Base-by-base conservation (phyloP, 139 green algal species). In the Volvox reticuliferus region DNA sequence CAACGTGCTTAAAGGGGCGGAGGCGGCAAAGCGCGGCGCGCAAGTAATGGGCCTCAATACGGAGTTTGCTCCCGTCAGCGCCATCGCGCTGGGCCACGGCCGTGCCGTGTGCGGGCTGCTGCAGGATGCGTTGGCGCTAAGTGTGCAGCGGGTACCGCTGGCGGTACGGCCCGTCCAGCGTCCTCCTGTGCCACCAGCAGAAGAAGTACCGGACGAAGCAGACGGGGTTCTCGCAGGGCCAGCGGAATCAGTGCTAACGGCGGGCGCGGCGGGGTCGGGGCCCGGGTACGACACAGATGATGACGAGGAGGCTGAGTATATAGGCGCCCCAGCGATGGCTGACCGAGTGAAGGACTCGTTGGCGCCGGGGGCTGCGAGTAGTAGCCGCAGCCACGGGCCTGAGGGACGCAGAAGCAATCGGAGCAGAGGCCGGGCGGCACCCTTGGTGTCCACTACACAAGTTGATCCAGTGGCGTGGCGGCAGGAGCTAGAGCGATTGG, bases 1-100 rank as follows among this genome's bases (percentile, higher is more conserved):
- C 37, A 93, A 94, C 89, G n/a, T 92, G 37, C 83, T 93, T n/a
- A 93, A 90, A 63, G 93, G 90, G 17, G 93, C 93, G n/a, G 93
- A 94, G 75, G 91, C 87, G 2, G 71, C 88, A 13, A 92, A 91
- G 69, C 84, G 78, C 35, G 91, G 91, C 62, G 93, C 93, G 1
- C 89, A 93, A 30, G 86, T 30, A 28, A 28, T 93, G 30, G 89
- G 90, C 0, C 65, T 95, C 26, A 88, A 62, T 32, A 93, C 89
- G 19, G 93, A 93, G 67, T 95, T 90, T 79, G 91, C 87, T 44
- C 93, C 89, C 14, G 69, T 91, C 28, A 92, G 89, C 65, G 79
- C 91, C 76, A 67, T 95, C 1, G 69, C 91, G 28, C 35, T 82
- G 50, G 93, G 93, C 0, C 77, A 95, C 62, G 93, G 93, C 26